phyloP scores from a whole-genome alignment of 176 grass and related monocot species.

The Juncus effusus region DNA sequence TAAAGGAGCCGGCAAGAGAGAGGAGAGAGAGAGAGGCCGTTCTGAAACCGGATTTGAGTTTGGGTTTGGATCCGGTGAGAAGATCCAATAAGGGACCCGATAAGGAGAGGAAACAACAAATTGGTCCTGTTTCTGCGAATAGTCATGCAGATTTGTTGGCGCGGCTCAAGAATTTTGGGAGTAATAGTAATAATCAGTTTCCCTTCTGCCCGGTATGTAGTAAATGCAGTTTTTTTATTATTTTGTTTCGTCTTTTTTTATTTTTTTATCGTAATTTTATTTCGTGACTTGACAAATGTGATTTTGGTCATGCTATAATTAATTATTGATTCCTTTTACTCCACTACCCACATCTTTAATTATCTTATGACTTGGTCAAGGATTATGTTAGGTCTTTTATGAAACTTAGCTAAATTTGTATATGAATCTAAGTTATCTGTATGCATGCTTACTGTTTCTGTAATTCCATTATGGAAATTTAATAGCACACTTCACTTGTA shows the following conservation, averaged over 20 bases:
- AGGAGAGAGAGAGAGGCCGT: constrained; percentile 19
- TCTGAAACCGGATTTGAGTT: constrained; percentile 7
- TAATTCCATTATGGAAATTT: no score
- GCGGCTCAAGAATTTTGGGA: constrained; percentile 60
- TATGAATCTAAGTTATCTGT: no score
- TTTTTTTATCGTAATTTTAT: constrained; percentile 2
- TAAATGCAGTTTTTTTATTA: constrained; percentile 9
- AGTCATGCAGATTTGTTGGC: constrained; percentile 41
- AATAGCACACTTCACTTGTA: no score
- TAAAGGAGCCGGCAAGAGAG: constrained; percentile 7
- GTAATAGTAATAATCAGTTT: constrained; percentile 54
- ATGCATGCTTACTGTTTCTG: no score
- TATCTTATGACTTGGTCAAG: no score
- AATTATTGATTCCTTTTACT: no score
- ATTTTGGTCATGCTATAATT: no score
- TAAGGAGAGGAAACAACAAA: constrained; percentile 14
- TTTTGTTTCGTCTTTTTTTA: constrained; percentile 18
- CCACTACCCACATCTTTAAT: no score
- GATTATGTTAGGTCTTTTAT: no score
- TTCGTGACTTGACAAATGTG: background rate
- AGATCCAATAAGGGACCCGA: background rate
- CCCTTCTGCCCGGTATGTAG: constrained; percentile 78
- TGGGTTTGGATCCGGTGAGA: constrained; percentile 9
- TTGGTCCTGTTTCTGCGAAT: constrained; percentile 7
- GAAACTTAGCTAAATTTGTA: no score